A percentile compares a stretch with the other conserved stretches of the same genome.
These are phyloP conservation scores for Sporisorium exsertum DNA, from an alignment of 1,284 basidiomycete genomes.

Conservation along the genomic window DNA sequence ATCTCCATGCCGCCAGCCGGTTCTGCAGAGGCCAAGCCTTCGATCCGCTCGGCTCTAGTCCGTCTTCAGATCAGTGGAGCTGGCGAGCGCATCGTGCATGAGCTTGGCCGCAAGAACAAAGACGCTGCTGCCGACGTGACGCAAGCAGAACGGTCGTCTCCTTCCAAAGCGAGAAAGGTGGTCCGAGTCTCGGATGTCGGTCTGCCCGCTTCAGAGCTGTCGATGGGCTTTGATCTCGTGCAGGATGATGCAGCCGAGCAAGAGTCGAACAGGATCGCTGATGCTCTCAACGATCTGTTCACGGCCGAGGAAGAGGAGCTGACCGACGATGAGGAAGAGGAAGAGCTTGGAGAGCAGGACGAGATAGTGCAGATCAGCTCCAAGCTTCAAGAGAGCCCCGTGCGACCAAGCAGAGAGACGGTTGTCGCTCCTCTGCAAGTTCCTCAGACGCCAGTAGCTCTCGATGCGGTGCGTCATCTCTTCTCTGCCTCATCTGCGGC, in stretches of 20 bases:
- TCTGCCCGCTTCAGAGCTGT: slow-evolving; percentile 36
- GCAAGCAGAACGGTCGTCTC: slow-evolving; percentile 15
- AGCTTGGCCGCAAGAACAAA: slow-evolving; percentile 3
- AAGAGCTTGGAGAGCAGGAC: slow-evolving; percentile 27
- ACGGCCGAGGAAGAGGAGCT: slow-evolving; percentile 34
- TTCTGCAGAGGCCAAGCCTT: slow-evolving; percentile 20
- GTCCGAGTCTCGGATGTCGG: slow-evolving; percentile 43
- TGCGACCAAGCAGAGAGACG: neutral
- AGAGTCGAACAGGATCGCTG: slow-evolving; percentile 25
- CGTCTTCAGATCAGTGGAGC: slow-evolving; percentile 41
- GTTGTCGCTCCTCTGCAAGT: neutral
- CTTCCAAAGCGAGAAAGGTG: slow-evolving; percentile 28
- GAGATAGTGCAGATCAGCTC: slow-evolving; percentile 34
- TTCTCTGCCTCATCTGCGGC: slow-evolving; percentile 27
- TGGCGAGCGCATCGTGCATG: slow-evolving; percentile 35
- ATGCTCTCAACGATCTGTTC: slow-evolving; percentile 43
- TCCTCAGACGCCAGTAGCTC: slow-evolving; percentile 31
- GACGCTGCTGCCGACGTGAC: neutral
- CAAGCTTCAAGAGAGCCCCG: slow-evolving; percentile 16
- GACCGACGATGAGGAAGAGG: slow-evolving; percentile 46
- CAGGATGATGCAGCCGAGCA: slow-evolving; percentile 17
- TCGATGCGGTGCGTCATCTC: slow-evolving; percentile 35
- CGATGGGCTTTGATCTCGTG: slow-evolving; percentile 41
- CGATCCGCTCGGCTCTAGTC: slow-evolving; percentile 29
- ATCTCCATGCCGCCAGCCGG: slow-evolving; percentile 39